phyloP scores from a whole-genome alignment of 2,329 filamentous ascomycete genomes.

The Pyrenophora graminea region DNA sequence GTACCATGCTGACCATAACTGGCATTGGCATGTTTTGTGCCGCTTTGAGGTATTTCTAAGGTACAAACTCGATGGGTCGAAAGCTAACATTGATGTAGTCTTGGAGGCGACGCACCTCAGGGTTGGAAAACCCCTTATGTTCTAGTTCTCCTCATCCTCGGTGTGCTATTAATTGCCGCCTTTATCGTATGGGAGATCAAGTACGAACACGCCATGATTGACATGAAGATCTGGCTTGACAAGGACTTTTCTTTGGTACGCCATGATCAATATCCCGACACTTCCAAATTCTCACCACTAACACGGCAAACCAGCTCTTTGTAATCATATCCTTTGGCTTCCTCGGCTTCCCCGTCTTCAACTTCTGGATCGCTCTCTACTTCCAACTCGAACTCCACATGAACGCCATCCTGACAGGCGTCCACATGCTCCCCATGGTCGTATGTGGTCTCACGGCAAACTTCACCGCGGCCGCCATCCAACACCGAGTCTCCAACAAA shows the following conservation, averaged over 20 bases:
- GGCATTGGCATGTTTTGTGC: slow-evolving; percentile 69
- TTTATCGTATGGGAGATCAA: slow-evolving; percentile 68
- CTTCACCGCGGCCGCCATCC: slow-evolving; percentile 62
- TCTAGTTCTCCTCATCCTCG: slow-evolving; percentile 64
- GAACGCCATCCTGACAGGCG: slow-evolving; percentile 62
- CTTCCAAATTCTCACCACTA: slow-evolving; percentile 23
- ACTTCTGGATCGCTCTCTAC: slow-evolving; percentile 68
- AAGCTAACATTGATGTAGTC: slow-evolving; percentile 34
- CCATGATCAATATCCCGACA: not conserved
- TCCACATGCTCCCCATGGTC: slow-evolving; percentile 68
- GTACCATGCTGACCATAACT: slow-evolving; percentile 64
- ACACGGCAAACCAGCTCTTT: slow-evolving; percentile 50
- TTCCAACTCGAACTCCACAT: slow-evolving; percentile 62
- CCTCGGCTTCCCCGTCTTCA: slow-evolving; percentile 63
- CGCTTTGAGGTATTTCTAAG: slow-evolving; percentile 55
- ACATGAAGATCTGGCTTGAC: slow-evolving; percentile 64
- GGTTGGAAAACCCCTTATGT: slow-evolving; percentile 68
- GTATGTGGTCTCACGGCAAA: slow-evolving; percentile 67
- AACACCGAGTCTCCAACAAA: slow-evolving; percentile 68
- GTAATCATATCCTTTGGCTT: slow-evolving; percentile 62
- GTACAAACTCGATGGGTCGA: fast-evolving
- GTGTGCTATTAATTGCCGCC: slow-evolving; percentile 57
- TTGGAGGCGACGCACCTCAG: slow-evolving; percentile 59
- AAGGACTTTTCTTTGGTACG: slow-evolving; percentile 65
- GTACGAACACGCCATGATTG: slow-evolving; percentile 51